Evolutionary conservation across 2,329 filamentous ascomycete genomes (phyloP), one percentile per base, ranked within the genome.

Genomic region (Zymoseptoria crescenta): DNA sequence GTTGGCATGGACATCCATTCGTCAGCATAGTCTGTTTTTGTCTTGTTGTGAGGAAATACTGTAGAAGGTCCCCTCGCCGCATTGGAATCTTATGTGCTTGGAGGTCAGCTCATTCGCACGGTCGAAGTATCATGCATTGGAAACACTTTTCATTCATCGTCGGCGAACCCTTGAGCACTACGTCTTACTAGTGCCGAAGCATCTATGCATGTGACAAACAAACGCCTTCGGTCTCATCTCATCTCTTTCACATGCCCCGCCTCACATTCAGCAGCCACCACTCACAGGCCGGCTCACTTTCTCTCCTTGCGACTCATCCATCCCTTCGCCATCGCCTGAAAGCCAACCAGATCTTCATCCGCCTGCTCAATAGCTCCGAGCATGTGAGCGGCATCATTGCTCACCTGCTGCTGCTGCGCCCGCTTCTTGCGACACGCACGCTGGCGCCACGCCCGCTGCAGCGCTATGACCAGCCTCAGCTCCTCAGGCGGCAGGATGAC

Each of bases 371-470:
- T n/a, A n/a, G n/a, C n/a, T n/a, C n/a, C n/a, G n/a, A n/a, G n/a
- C n/a, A 78, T 70, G 8, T 76, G 65, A 3, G 65, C 41, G 21
- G 49, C 9, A 8, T 35, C 13, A 30, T 48, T 30, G 30, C 41
- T 6, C 30, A 48, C 9, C 8, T 21, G 35, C 21, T 27, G 50
- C 24, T 53, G 53, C 19, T 45, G n/a, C n/a, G n/a, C 35, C n/a
- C 54, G 48, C 35, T 45, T 56, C 20, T 55, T 49, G 45, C 83
- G 78, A 73, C 79, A 85, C 6, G 75, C 74, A n/a, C 73, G 72
- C 66, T 86, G 83, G n/a, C n/a, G 78, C 74, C 79, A 85, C 6
- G 75, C 74, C 16, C 73, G 72, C 66, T 86, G 83, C 16, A 87
- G 76, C 0, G 74, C 74, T 2, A 73, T 68, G 0, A 82, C 82